phyloP scores from a whole-genome alignment of 805 yeast species.

The Candida xyloterini region DNA sequence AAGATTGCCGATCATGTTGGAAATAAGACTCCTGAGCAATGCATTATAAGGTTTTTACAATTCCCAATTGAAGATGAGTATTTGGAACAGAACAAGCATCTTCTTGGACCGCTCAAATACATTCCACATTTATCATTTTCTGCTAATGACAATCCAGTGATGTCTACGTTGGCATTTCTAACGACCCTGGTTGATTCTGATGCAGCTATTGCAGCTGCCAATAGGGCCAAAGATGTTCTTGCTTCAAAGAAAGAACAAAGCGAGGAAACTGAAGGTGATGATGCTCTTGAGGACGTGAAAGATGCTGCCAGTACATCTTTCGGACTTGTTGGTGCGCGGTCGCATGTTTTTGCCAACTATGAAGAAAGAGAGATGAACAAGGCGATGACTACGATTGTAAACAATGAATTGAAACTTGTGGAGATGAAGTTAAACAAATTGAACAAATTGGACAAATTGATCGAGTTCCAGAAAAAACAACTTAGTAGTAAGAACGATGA shows the following conservation, averaged over 20 bases:
- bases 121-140: conserved; percentile 83
- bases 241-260: conserved; percentile 31
- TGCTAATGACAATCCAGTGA: conserved; percentile 86
- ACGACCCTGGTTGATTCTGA: conserved; percentile 82
- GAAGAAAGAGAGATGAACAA: conserved; percentile 78
- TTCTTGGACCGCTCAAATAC: conserved; percentile 72
- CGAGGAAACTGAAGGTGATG: conserved; percentile 18
- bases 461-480: conserved; percentile 60
- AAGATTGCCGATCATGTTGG: conserved; percentile 66
- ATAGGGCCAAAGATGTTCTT: conserved; percentile 50
- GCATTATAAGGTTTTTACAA: conserved; percentile 74
- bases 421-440: conserved; percentile 61
- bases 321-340: conserved; percentile 73
- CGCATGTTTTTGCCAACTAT: conserved; percentile 73
- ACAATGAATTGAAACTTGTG: conserved; percentile 59
- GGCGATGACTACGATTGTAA: conserved; percentile 53
- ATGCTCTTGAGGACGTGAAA: conserved; percentile 36
- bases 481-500: conserved; percentile 65
- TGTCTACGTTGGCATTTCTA: conserved; percentile 88
- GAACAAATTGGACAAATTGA: conserved; percentile 58
- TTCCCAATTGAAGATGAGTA: conserved; percentile 80
- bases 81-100: conserved; percentile 43
- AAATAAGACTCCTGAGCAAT: conserved; percentile 69
- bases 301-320: conserved; percentile 70
- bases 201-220: conserved; percentile 79